Evolutionary conservation across 2,329 filamentous ascomycete species (phyloP), one percentile per base, ranked within the genome.

Genomic region (Stemphylium beticola): DNA sequence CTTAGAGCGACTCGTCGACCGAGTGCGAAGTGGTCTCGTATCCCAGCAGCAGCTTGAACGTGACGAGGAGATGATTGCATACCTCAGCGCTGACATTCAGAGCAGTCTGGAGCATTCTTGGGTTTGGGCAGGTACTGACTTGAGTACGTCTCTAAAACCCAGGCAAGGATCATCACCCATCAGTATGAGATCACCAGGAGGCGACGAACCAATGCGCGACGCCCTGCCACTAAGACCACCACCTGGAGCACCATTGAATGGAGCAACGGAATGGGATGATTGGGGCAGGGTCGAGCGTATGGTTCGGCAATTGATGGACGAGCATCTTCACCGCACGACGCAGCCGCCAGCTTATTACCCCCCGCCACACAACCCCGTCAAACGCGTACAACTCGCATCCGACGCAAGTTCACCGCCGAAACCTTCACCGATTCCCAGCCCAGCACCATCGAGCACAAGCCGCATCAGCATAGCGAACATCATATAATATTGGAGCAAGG

Each of bases 51-150:
- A 74, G 39, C 68, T 85, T 2, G 83, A 86, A 40, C 80, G 82
- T 3, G 93, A 99, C 67, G 93, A 98, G 71, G 93, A 97, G 72
- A 83, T 98, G 64, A 78, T 98, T 24, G 91, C 88, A 0, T 96
- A 96, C 66, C 86, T 90, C 1, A 93, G 90, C 26, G 90, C 88
- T 0, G 95, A 98, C 75, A 81, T 96, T 67, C 93, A 98, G 75
- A 90, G 88, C 1, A 86, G 84, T n/a, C 81, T 83, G 0, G 88
- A 92, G 47, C 85, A 85, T 32, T 87, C 88, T 11, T 98, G 93
- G 93, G 84, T 93, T 4, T 97, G 93, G 93, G 62, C 69, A 6
- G 78, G 77, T 24, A 68, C 69, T 77, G 84, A 66, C 82, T 31
- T 61, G 24, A 34, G 8, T 29, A 29, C 36, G 2, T 49, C 54